Evolutionary conservation across 2,329 filamentous ascomycete genomes (phyloP).

Genomic region (Beauveria sp.): DNA sequence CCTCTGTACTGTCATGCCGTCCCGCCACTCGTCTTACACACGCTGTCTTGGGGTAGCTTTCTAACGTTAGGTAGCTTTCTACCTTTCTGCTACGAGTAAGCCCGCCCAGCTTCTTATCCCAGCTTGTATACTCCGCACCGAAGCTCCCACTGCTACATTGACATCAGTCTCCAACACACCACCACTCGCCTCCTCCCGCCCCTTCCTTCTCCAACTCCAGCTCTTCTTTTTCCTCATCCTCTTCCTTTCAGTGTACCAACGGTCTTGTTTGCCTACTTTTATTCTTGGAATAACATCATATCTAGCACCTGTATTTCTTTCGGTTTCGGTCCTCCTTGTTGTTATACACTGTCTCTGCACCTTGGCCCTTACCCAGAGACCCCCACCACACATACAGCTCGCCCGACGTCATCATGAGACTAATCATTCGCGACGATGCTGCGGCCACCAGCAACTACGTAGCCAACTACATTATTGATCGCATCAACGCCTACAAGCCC

Average conservation of each 20-base stretch:
- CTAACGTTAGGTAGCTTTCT: too few relatives aligned
- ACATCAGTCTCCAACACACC: background rate
- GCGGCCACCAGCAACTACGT: conserved; percentile 64
- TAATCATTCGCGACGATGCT: conserved; percentile 73
- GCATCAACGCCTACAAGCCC: conserved; percentile 70
- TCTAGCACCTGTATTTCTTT: background rate
- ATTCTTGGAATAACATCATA: background rate
- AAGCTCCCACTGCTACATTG: conserved; percentile 4
- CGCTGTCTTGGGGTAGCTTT: background rate
- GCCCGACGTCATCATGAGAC: conserved; percentile 52
- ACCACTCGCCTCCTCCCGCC: background rate
- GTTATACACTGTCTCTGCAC: background rate
- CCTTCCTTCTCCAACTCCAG: conserved; percentile 9
- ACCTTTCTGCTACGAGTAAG: background rate
- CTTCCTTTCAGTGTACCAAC: conserved; percentile 5
- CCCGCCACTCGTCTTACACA: too few relatives aligned
- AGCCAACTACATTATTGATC: conserved; percentile 73
- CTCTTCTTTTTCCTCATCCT: conserved; percentile 11
- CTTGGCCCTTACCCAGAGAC: background rate
- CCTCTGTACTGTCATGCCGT: background rate
- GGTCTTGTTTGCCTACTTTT: background rate
- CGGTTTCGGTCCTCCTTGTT: background rate
- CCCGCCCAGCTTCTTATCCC: background rate
- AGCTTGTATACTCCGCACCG: conserved; percentile 10
- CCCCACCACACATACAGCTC: background rate